These are phyloP conservation scores for Sporothrix globosa DNA, from an alignment of 2,329 filamentous ascomycete genomes.

Conservation along the genomic window DNA sequence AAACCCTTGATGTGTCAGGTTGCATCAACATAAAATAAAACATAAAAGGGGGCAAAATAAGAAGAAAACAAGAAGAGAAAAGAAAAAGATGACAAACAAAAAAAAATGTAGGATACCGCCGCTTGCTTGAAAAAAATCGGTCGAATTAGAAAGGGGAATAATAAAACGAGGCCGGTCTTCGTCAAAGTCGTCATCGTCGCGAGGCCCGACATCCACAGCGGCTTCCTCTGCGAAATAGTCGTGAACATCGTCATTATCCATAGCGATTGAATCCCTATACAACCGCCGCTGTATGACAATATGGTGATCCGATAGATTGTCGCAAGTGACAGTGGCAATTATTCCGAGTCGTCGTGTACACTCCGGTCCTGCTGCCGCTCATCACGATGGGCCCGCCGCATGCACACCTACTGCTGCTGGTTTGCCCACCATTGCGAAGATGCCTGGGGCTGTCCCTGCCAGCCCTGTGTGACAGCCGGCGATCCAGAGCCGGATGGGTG, in stretches of 20 bases:
- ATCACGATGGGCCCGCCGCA: not conserved
- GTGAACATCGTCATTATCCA: slow-evolving; percentile 5
- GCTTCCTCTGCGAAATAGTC: slow-evolving; percentile 1
- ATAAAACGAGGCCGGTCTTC: slow-evolving; percentile 28
- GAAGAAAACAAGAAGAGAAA: slow-evolving; percentile 29
- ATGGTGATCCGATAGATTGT: not conserved
- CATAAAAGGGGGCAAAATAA: slow-evolving; percentile 22
- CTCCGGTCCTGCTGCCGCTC: not conserved
- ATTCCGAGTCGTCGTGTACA: not conserved
- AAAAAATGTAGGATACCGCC: not conserved
- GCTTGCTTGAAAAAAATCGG: slow-evolving; percentile 19
- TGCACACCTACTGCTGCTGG: slow-evolving; percentile 49
- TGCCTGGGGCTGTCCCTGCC: slow-evolving; percentile 62
- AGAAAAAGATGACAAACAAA: slow-evolving; percentile 16
- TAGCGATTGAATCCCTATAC: not conserved
- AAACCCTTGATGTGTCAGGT: not conserved
- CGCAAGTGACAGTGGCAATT: not conserved
- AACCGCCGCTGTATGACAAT: not conserved
- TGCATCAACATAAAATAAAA: not conserved
- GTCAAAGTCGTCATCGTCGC: slow-evolving; percentile 25
- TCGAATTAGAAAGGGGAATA: slow-evolving; percentile 28
- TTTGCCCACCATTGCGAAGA: slow-evolving; percentile 62
- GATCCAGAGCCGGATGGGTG: slow-evolving; percentile 60
- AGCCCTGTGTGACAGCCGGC: slow-evolving; percentile 57
- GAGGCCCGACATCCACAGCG: not conserved